Evolutionary conservation across 257 asterid species (phyloP), one percentile per base, ranked within the genome.

Genomic region (Solanum ahanhuiri): DNA sequence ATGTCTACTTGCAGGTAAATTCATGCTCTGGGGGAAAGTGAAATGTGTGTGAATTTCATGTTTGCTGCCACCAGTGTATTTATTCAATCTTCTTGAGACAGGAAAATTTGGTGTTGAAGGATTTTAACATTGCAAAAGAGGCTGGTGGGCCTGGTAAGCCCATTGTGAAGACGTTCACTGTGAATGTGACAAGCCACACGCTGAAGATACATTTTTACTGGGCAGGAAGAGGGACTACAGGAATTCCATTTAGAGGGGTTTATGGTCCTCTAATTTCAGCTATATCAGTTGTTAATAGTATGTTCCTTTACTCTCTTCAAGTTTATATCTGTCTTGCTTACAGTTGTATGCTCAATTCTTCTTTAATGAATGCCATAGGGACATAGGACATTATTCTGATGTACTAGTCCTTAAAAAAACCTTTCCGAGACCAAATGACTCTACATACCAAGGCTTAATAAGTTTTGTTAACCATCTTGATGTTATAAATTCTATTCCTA

Each of bases 251-350:
- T 8, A 92, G 99, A 90, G 98, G 98, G 88, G 91, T 88, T 85
- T 96, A 95, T 85, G 99, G 99, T 79, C 97, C 99, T 87, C 89
- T 94, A 37, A 90, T 96, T 90, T 95, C 98, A 86, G 98, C 98
- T 67, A 94, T 96, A 91, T 93, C 98, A 31, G 97, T 96, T 3
- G 93, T 89, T 87, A 96, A 98, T 35, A 94, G 99, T 96, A 93
- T 23, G 99, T 85, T 17, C 82, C 66, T 31, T 43, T 54, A 34
- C 73, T 23, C 30, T 73, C 39, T 75, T 85, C 43, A 84, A 41
- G n/a, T 41, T 85, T 48, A 45, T 48, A 31, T 12, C 51, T 31
- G 45, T 69, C 83, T 69, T 70, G 22, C 82, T 85, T n/a, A 70
- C 25, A 31, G 23, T 71, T 25, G 8, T 17, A 45, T 45, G 23